phyloP scores from a whole-genome alignment of 2,329 filamentous ascomycete species.

The Massarina eburnea region DNA sequence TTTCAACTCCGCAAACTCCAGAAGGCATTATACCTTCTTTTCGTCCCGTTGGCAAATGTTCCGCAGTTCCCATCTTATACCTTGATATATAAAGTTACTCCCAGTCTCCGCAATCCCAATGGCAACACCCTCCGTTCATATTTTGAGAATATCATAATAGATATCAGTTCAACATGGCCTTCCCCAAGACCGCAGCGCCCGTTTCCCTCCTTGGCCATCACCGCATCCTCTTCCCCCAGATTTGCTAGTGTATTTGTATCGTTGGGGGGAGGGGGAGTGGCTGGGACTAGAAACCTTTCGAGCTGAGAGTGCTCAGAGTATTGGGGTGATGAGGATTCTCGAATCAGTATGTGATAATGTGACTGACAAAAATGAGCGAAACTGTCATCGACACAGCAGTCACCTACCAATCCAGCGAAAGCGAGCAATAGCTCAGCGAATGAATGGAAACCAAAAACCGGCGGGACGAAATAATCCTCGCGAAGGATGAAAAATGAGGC shows the following conservation, averaged over 20 bases:
- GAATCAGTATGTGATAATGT: constrained; percentile 66
- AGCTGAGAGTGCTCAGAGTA: constrained; percentile 61
- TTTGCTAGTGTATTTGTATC: no score
- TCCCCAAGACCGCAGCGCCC: constrained; percentile 2
- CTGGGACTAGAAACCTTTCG: constrained; percentile 57
- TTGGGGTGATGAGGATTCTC: constrained; percentile 60
- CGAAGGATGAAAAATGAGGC: constrained; percentile 46
- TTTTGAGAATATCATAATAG: neutral
- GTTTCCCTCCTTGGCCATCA: constrained; percentile 63
- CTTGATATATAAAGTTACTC: neutral
- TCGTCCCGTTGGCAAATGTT: no score
- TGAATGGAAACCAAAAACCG: constrained; percentile 44
- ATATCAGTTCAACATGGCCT: constrained; percentile 3
- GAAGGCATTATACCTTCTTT: no score
- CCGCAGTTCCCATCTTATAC: no score
- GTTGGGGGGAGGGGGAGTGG: no score
- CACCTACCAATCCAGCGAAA: constrained; percentile 45
- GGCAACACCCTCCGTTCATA: neutral
- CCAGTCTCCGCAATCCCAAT: neutral
- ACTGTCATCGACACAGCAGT: constrained; percentile 63
- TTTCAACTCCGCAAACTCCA: neutral
- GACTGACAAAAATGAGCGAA: neutral
- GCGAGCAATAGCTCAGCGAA: constrained; percentile 48
- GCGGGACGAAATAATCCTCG: constrained; percentile 46
- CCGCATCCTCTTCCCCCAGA: constrained; percentile 66